Conservation (phyloP, 441 rosid species). For the Kokia cookei region DNA sequence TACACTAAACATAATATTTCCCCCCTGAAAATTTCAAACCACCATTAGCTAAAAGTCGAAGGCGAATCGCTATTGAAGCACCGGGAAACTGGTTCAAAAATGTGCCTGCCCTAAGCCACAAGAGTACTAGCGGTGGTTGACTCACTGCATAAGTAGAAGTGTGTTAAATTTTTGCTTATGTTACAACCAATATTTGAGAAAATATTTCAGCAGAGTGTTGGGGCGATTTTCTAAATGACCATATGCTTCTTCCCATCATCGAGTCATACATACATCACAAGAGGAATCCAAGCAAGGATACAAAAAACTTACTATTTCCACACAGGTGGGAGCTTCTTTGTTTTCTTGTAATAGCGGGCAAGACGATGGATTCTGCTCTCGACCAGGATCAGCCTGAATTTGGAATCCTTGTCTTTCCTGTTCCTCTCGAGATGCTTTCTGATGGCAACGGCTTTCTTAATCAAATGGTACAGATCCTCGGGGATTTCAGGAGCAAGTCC, state of each 20-base stretch:
- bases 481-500: constrained; percentile 82
- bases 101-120: constrained; percentile 30
- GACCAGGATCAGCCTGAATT: constrained; percentile 70
- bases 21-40: background rate
- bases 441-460: constrained; percentile 77
- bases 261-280: background rate
- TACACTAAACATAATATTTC: background rate
- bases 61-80: background rate
- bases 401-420: constrained; percentile 81
- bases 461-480: constrained; percentile 69
- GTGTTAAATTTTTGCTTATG: background rate
- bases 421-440: constrained; percentile 84
- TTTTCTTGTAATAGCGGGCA: constrained; percentile 81
- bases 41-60: background rate
- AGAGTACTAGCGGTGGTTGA: constrained; percentile 60
- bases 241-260: background rate
- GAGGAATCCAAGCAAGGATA: background rate
- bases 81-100: background rate
- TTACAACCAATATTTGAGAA: too few relatives aligned
- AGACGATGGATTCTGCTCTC: constrained; percentile 84
- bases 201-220: too few relatives aligned
- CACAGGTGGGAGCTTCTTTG: constrained; percentile 81
- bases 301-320: constrained; percentile 65
- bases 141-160: constrained; percentile 24
- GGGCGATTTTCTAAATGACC: too few relatives aligned